A percentile compares a stretch with the other conserved stretches of the same genome.
Conservation (phyloP, 768 basidiomycete genomes). For the Podaxis sp. region DNA sequence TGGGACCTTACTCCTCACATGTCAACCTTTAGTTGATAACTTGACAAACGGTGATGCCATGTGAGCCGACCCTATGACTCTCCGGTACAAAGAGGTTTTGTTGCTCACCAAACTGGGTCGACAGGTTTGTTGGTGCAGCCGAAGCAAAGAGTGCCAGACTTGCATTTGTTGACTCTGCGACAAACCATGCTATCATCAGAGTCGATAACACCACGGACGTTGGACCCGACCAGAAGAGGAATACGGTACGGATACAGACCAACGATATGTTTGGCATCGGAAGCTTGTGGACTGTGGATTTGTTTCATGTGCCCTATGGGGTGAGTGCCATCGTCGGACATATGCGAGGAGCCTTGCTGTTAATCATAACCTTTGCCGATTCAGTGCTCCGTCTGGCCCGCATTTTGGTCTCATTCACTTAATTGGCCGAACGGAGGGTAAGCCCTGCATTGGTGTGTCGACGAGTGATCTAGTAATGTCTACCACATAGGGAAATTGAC, state of each 20-base stretch:
- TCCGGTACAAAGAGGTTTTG: not conserved
- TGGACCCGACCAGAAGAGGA: slow-evolving; percentile 54
- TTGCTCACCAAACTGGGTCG: slow-evolving; percentile 33
- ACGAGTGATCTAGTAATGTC: not conserved
- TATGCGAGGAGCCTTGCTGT: not conserved
- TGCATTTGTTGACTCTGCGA: slow-evolving; percentile 58
- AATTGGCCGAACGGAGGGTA: slow-evolving; percentile 63
- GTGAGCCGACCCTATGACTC: slow-evolving; percentile 28
- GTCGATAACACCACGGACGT: slow-evolving; percentile 71
- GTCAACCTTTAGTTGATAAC: slow-evolving; percentile 52
- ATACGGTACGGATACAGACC: slow-evolving; percentile 63
- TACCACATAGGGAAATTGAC: slow-evolving; percentile 56
- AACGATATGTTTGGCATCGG: slow-evolving; percentile 58
- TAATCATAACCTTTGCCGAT: not conserved
- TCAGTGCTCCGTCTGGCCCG: slow-evolving; percentile 73
- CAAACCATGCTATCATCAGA: slow-evolving; percentile 73
- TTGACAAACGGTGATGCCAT: slow-evolving; percentile 65
- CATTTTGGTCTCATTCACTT: slow-evolving; percentile 59
- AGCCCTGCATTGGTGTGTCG: slow-evolving; percentile 11
- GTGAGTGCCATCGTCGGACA: slow-evolving; percentile 34
- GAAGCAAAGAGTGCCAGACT: slow-evolving; percentile 49
- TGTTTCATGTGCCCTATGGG: slow-evolving; percentile 64
- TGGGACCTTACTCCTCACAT: not conserved
- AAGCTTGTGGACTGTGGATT: slow-evolving; percentile 63
- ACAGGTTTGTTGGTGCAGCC: slow-evolving; percentile 52